These are phyloP conservation scores for Capsicum chinense DNA, from an alignment of 257 asterid genomes.

Conservation along the genomic window DNA sequence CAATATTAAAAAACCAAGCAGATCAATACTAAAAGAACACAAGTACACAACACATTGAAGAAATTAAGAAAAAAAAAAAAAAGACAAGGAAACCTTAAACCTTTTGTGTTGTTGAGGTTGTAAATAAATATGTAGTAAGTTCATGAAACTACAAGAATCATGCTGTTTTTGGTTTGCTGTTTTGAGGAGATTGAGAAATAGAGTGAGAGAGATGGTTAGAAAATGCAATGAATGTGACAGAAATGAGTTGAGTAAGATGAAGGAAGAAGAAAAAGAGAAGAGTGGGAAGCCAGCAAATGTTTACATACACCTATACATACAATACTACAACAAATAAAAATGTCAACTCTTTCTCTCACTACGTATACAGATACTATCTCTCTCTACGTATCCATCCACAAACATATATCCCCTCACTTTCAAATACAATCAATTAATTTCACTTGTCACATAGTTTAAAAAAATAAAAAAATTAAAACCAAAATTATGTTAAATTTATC, in stretches of 20 bases:
- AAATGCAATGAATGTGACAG: constrained; percentile 23
- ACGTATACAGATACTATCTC: neutral
- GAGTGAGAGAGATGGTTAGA: neutral
- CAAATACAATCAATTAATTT: too few relatives aligned
- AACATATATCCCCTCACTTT: too few relatives aligned
- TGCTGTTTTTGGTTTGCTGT: neutral
- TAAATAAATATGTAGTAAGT: neutral
- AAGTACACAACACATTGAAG: constrained; percentile 4
- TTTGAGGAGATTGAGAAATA: neutral
- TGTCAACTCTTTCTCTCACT: constrained; percentile 13
- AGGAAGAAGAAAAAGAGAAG: neutral
- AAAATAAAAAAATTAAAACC: too few relatives aligned
- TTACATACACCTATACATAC: neutral
- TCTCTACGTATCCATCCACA: too few relatives aligned
- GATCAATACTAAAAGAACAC: neutral
- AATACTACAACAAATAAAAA: neutral
- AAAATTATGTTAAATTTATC: too few relatives aligned
- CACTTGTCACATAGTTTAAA: too few relatives aligned
- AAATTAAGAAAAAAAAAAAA: neutral
- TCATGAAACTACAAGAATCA: neutral
- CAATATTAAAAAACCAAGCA: neutral
- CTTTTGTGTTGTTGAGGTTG: neutral
- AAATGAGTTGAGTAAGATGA: constrained; percentile 2
- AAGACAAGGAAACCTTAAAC: neutral
- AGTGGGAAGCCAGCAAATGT: constrained; percentile 25